These are phyloP conservation scores for Dinochytrium kinnereticum DNA, from an alignment of 371 early-diverging fungal species.

Conservation along the genomic window DNA sequence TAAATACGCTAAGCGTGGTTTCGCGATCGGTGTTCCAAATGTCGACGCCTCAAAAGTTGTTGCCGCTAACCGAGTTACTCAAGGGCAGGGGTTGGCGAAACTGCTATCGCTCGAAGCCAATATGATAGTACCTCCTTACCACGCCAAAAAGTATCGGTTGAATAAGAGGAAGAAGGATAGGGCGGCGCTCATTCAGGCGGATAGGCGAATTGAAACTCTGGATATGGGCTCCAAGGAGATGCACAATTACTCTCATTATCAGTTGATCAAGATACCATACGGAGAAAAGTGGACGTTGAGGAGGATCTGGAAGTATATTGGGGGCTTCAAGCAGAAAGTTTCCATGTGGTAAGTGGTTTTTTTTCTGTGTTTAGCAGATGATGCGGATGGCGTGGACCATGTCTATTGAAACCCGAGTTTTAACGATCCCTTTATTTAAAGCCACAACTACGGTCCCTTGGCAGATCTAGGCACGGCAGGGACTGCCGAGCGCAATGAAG, in stretches of 20 bases:
- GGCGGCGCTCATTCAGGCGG: slow-evolving; percentile 12
- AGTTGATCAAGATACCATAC: slow-evolving; percentile 20
- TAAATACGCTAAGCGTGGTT: slow-evolving; percentile 37
- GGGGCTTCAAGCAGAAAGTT: not conserved
- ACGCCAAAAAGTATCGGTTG: not conserved
- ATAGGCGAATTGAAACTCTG: slow-evolving; percentile 1
- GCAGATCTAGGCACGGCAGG: not conserved
- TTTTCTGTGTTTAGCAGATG: not conserved
- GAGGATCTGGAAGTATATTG: slow-evolving; percentile 7
- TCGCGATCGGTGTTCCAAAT: slow-evolving; percentile 21
- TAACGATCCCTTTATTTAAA: not conserved
- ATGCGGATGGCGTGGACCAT: not conserved
- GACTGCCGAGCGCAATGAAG: not conserved
- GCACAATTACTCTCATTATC: slow-evolving; percentile 11
- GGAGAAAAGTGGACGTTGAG: slow-evolving; percentile 18
- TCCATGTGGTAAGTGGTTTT: slow-evolving; percentile 4
- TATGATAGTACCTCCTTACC: not conserved
- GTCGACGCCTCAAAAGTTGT: not conserved
- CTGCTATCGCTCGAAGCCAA: slow-evolving; percentile 17
- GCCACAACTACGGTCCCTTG: not conserved
- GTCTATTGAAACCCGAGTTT: not conserved
- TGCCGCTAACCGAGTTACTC: not conserved
- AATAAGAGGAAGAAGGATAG: slow-evolving; percentile 2
- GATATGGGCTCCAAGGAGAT: not conserved
- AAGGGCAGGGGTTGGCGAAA: slow-evolving; percentile 15